phyloP scores from a whole-genome alignment of 805 yeast species.

The Sugiyamaella smithiae region DNA sequence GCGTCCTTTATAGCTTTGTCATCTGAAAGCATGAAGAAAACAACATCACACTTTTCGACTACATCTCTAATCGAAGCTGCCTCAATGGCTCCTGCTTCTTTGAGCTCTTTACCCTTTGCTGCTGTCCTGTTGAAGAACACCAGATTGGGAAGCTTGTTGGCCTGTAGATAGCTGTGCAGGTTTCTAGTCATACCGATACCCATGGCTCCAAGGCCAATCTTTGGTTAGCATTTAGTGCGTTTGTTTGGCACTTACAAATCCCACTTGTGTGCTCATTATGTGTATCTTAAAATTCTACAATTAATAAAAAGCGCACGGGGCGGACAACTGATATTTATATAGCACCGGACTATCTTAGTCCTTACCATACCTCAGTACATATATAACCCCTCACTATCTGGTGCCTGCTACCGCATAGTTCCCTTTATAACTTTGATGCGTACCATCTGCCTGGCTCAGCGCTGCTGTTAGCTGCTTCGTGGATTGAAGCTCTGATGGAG shows the following conservation, averaged over 20 bases:
- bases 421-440: neutral
- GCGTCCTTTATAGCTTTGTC: conserved; percentile 16
- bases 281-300: no score
- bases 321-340: no score
- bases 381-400: no score
- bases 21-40: conserved; percentile 20
- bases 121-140: conserved; percentile 19
- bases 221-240: neutral
- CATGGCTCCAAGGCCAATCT: conserved; percentile 24
- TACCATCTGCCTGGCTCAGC: neutral
- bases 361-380: no score
- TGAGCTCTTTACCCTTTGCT: conserved; percentile 17
- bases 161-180: conserved; percentile 12
- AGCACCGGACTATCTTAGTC: no score
- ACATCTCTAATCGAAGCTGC: conserved; percentile 16
- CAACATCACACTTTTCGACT: conserved; percentile 14
- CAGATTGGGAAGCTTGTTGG: conserved; percentile 9
- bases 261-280: conserved; percentile 4
- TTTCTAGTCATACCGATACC: conserved; percentile 18
- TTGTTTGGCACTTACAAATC: conserved; percentile 3
- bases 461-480: neutral
- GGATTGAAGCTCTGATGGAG: neutral
- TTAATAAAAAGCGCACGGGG: no score
- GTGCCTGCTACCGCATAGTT: no score
- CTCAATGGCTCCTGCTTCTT: conserved; percentile 17